These are phyloP conservation scores for Aspergillus caelatus DNA, from an alignment of 2,329 filamentous ascomycete species.

Conservation along the genomic window DNA sequence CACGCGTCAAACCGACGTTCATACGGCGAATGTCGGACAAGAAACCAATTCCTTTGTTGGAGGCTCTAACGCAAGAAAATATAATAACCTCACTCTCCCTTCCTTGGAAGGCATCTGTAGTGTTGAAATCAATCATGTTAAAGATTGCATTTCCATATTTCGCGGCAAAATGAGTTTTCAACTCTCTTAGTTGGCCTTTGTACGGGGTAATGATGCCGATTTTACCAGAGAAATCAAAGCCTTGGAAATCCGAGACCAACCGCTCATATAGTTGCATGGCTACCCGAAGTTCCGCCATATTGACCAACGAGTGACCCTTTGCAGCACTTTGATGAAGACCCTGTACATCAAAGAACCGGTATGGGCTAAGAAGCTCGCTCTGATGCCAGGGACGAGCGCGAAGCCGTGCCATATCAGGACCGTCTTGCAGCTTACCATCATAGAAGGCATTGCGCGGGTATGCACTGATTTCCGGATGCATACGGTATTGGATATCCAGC, in stretches of 20 bases:
- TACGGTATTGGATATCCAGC: constrained; percentile 97
- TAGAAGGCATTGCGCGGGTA: constrained; percentile 95
- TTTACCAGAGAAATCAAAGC: constrained; percentile 74
- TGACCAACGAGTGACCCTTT: constrained; percentile 86
- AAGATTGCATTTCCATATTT: constrained; percentile 75
- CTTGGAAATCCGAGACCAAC: constrained; percentile 70
- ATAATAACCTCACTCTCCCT: constrained; percentile 98
- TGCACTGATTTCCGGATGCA: constrained; percentile 94
- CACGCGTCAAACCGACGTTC: constrained; percentile 97
- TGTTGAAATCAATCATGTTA: constrained; percentile 92
- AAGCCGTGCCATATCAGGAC: constrained; percentile 75
- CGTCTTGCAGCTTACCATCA: constrained; percentile 82
- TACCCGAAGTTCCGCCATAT: constrained; percentile 81
- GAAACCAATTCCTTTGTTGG: constrained; percentile 93
- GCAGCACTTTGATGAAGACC: constrained; percentile 81
- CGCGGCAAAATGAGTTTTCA: constrained; percentile 73
- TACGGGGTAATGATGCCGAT: constrained; percentile 98
- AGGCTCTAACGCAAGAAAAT: constrained; percentile 96
- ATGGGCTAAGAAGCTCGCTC: constrained; percentile 80
- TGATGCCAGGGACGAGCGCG: constrained; percentile 84
- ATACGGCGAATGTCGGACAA: constrained; percentile 97
- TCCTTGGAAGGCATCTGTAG: constrained; percentile 96
- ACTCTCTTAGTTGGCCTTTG: constrained; percentile 83
- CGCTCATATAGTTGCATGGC: constrained; percentile 83
- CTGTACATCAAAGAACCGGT: constrained; percentile 95